Evolutionary conservation across 306 rosid species (phyloP).

Genomic region (Cucurbita argyrosperma): DNA sequence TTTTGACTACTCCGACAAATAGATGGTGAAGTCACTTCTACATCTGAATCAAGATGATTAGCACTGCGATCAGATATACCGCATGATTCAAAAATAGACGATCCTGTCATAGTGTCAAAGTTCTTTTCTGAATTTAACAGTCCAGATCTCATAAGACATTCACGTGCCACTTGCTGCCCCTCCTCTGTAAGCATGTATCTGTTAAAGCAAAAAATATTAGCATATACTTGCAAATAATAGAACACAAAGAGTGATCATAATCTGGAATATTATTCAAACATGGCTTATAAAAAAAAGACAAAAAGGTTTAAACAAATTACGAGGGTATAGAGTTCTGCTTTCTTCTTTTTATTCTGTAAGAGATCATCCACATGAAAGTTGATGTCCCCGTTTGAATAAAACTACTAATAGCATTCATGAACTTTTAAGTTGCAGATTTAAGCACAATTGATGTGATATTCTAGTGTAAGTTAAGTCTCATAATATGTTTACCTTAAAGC

Average conservation of each 20-base stretch:
- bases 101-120: conserved; percentile 23
- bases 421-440: background rate
- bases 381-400: background rate
- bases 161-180: conserved; percentile 74
- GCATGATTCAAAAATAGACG: conserved; percentile 15
- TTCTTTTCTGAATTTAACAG: conserved; percentile 31
- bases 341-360: background rate
- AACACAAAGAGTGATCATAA: background rate
- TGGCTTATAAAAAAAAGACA: background rate
- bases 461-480: background rate
- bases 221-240: background rate
- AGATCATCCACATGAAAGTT: background rate
- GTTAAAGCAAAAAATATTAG: conserved; percentile 7
- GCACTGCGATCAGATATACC: conserved; percentile 19
- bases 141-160: conserved; percentile 81
- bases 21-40: conserved; percentile 29
- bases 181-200: conserved; percentile 93
- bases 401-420: background rate
- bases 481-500: background rate
- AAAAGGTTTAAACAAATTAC: background rate
- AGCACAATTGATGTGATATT: background rate
- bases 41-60: conserved; percentile 20
- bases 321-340: background rate
- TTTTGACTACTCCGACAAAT: conserved; percentile 14
- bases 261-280: background rate